Conservation (phyloP, 2,329 filamentous ascomycete genomes). For the Didymellaceae sp. region DNA sequence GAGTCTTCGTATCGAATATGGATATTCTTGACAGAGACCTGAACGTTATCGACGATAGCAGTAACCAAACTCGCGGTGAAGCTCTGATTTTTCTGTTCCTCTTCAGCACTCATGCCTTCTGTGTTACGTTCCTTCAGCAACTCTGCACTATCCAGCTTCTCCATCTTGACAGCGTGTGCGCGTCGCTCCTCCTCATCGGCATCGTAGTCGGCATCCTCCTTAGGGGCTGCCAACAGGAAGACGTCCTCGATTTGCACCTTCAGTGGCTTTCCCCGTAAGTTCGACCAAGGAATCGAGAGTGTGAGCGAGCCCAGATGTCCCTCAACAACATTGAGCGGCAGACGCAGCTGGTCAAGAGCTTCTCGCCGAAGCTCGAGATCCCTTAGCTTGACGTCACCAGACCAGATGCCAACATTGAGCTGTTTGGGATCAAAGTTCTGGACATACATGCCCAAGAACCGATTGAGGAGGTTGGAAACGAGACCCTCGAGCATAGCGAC, state of each 20-base stretch:
- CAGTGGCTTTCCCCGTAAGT: conserved; percentile 90
- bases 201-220: conserved; percentile 92
- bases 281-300: conserved; percentile 95
- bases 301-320: conserved; percentile 93
- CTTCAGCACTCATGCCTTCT: conserved; percentile 93
- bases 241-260: conserved; percentile 97
- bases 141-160: conserved; percentile 96
- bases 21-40: conserved; percentile 97
- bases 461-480: conserved; percentile 95
- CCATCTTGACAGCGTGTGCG: conserved; percentile 93
- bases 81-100: conserved; percentile 96
- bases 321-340: conserved; percentile 95
- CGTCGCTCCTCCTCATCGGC: conserved; percentile 89
- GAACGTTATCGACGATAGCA: conserved; percentile 97
- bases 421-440: conserved; percentile 99
- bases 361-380: conserved; percentile 92
- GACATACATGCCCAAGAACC: conserved; percentile 99
- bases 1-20: conserved; percentile 98
- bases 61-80: conserved; percentile 95
- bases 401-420: conserved; percentile 99
- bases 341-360: conserved; percentile 93
- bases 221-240: conserved; percentile 91
- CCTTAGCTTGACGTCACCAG: conserved; percentile 92
- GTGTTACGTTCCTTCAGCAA: conserved; percentile 88
- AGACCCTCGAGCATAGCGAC: conserved; percentile 91